phyloP scores from a whole-genome alignment of 179 eudicot genomes.

The Carnegiea gigantea region DNA sequence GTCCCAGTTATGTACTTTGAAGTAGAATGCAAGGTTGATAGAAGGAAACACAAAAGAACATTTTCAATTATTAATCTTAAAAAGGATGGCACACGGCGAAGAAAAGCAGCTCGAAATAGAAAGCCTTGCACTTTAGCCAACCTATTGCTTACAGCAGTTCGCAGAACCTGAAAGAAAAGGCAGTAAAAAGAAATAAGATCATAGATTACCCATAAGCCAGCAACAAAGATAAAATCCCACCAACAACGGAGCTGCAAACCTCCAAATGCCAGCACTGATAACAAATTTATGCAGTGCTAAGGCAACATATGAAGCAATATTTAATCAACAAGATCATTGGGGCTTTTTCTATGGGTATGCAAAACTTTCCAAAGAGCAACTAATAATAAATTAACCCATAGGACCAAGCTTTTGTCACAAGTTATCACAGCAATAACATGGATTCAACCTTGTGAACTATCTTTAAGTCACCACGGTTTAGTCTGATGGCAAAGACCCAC shows the following conservation, averaged over 20 bases:
- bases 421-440: background rate
- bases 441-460: no score
- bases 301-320: background rate
- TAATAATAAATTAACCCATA: no score
- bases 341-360: background rate
- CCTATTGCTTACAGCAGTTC: conserved; percentile 94
- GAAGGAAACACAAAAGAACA: conserved; percentile 79
- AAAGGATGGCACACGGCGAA: conserved; percentile 87
- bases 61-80: conserved; percentile 86
- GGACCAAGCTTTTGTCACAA: background rate
- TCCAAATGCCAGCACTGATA: conserved; percentile 14
- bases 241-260: background rate
- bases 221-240: conserved; percentile 4
- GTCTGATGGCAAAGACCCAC: background rate
- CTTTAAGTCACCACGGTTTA: background rate
- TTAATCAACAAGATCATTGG: background rate
- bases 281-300: background rate
- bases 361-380: background rate
- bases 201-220: conserved; percentile 4
- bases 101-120: conserved; percentile 96
- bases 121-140: conserved; percentile 98
- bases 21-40: conserved; percentile 82
- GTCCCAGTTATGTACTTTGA: conserved; percentile 95
- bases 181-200: background rate
- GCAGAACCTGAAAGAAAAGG: conserved; percentile 61